These are phyloP conservation scores for Artomyces pyxidatus DNA, from an alignment of 768 basidiomycete genomes.

Conservation along the genomic window DNA sequence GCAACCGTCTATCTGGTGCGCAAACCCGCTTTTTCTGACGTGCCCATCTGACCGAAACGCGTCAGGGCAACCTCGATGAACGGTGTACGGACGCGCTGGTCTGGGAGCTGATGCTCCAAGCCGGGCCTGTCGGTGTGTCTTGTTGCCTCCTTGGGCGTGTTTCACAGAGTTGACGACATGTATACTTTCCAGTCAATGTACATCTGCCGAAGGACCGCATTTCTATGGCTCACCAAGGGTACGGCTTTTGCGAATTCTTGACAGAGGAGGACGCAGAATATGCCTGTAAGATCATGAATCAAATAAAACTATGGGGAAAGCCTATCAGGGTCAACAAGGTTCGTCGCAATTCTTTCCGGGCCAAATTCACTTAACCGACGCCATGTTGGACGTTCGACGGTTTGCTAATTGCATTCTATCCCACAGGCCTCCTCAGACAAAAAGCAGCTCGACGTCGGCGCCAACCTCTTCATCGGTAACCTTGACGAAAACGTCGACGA, in stretches of 20 bases:
- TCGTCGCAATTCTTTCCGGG: constrained; percentile 24
- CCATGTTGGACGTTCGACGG: too few species aligned
- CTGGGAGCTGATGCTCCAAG: constrained; percentile 99
- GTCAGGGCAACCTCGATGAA: constrained; percentile 93
- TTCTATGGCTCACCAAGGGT: constrained; percentile 97
- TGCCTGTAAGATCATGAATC: constrained; percentile 99
- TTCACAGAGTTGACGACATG: background rate
- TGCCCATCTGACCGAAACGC: background rate
- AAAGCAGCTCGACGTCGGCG: constrained; percentile 96
- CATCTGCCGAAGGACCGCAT: constrained; percentile 98
- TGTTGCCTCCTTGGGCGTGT: background rate
- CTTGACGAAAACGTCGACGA: constrained; percentile 96
- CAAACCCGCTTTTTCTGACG: too few species aligned
- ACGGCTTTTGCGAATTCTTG: constrained; percentile 99
- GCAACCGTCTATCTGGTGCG: constrained; percentile 52
- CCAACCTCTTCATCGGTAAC: constrained; percentile 94
- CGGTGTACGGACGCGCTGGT: constrained; percentile 87
- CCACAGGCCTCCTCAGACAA: constrained; percentile 91
- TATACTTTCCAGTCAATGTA: constrained; percentile 65
- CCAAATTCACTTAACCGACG: too few species aligned
- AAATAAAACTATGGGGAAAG: constrained; percentile 98
- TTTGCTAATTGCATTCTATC: background rate
- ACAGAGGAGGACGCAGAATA: constrained; percentile 99
- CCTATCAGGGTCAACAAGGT: constrained; percentile 99
- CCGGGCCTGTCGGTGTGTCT: constrained; percentile 90